A percentile compares a stretch with the other conserved stretches of the same genome.
These are phyloP conservation scores for Stenocarpella maydis DNA, from an alignment of 2,329 filamentous ascomycete species.

Conservation along the genomic window DNA sequence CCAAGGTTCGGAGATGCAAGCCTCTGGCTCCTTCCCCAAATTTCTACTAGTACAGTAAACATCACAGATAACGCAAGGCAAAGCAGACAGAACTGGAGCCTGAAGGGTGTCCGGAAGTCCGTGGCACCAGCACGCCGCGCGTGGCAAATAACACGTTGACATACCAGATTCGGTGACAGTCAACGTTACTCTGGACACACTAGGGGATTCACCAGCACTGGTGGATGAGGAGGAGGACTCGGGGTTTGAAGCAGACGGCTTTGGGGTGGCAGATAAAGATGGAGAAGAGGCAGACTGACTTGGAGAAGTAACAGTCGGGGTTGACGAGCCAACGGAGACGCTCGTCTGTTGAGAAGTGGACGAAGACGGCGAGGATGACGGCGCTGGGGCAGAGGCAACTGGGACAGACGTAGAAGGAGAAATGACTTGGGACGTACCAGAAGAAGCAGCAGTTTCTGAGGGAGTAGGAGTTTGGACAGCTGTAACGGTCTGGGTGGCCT, in stretches of 20 bases:
- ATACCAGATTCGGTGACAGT: constrained; percentile 25
- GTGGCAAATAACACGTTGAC: constrained; percentile 6
- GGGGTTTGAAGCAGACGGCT: background rate
- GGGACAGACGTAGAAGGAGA: constrained; percentile 37
- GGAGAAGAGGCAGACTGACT: constrained; percentile 38
- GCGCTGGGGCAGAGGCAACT: constrained; percentile 36
- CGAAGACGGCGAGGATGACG: constrained; percentile 28
- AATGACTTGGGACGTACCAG: constrained; percentile 43
- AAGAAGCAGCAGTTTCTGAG: constrained; percentile 37
- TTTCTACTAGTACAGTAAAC: background rate
- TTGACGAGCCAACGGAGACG: constrained; percentile 33
- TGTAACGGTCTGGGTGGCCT: constrained; percentile 41
- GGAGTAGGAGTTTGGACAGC: constrained; percentile 37
- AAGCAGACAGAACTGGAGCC: background rate
- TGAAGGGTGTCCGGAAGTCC: background rate
- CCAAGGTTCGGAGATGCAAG: background rate
- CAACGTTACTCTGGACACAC: constrained; percentile 22
- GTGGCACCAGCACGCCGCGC: background rate
- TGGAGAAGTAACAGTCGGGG: constrained; percentile 35
- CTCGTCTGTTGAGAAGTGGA: constrained; percentile 37
- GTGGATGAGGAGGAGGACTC: constrained; percentile 29
- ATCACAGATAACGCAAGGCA: background rate
- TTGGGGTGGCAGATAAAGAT: constrained; percentile 24
- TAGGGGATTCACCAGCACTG: constrained; percentile 8
- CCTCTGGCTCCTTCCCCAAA: background rate